Conservation (phyloP, 2,329 filamentous ascomycete species). For the Geosmithia flava region DNA sequence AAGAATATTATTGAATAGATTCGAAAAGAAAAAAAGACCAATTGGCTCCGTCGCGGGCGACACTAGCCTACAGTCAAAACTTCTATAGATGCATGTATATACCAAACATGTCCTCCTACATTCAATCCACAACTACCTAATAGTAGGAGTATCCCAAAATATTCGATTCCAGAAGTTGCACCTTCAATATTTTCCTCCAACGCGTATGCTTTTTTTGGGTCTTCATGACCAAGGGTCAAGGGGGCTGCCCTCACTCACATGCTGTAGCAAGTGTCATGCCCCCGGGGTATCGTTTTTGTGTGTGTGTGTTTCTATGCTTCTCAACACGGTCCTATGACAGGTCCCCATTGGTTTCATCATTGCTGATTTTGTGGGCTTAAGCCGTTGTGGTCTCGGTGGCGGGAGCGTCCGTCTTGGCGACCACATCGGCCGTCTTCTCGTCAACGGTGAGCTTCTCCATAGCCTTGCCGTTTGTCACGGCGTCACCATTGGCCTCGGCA, state of each 20-base stretch:
- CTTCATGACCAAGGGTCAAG: not conserved
- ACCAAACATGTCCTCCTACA: not conserved
- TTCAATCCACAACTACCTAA: too few species aligned
- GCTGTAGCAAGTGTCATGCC: not conserved
- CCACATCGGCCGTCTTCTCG: constrained; percentile 9
- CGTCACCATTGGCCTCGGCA: constrained; percentile 12
- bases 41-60: not conserved
- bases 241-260: not conserved
- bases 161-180: not conserved
- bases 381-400: not conserved
- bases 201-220: not conserved
- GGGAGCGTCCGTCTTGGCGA: not conserved
- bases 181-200: not conserved
- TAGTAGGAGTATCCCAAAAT: not conserved
- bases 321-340: not conserved
- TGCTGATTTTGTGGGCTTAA: not conserved
- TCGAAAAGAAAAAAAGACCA: too few species aligned
- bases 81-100: not conserved
- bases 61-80: not conserved
- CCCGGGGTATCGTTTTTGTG: not conserved
- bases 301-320: not conserved
- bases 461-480: constrained; percentile 13
- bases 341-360: not conserved
- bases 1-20: too few species aligned
- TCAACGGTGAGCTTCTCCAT: constrained; percentile 18